Percentiles rank a stretch among this genome's conserved stretches.
Conservation (phyloP, 2,329 filamentous ascomycete genomes). For the Fusarium sp. region DNA sequence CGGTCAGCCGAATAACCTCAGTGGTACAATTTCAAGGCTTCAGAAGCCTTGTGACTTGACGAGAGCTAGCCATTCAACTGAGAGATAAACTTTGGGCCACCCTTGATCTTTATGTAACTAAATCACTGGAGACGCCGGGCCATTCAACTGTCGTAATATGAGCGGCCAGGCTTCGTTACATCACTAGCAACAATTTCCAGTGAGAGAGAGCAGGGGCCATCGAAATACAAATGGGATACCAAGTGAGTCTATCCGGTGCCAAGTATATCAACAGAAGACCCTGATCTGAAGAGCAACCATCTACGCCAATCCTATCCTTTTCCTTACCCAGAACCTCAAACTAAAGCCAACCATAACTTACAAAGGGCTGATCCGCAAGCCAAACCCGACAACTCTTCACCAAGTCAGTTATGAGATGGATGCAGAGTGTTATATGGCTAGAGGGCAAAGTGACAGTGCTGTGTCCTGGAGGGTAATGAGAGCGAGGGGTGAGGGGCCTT, state of each 20-base stretch:
- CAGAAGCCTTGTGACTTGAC: not conserved
- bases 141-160: not conserved
- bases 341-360: not conserved
- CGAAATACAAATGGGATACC: not conserved
- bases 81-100: not conserved
- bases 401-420: not conserved
- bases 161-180: not conserved
- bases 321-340: not conserved
- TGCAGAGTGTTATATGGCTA: not conserved
- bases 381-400: not conserved
- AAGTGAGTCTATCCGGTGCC: not conserved
- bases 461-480: not conserved
- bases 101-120: not conserved
- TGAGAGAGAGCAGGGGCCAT: rapidly evolving
- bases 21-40: not conserved
- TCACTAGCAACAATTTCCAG: not conserved
- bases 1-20: not conserved
- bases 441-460: rapidly evolving
- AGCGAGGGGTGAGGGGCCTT: rapidly evolving
- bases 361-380: not conserved
- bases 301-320: not conserved
- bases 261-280: not conserved
- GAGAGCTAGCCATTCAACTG: not conserved
- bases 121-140: not conserved
- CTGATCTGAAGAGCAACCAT: not conserved